Conservation (phyloP, 1,284 basidiomycete genomes). For the Thelephora terrestris region DNA sequence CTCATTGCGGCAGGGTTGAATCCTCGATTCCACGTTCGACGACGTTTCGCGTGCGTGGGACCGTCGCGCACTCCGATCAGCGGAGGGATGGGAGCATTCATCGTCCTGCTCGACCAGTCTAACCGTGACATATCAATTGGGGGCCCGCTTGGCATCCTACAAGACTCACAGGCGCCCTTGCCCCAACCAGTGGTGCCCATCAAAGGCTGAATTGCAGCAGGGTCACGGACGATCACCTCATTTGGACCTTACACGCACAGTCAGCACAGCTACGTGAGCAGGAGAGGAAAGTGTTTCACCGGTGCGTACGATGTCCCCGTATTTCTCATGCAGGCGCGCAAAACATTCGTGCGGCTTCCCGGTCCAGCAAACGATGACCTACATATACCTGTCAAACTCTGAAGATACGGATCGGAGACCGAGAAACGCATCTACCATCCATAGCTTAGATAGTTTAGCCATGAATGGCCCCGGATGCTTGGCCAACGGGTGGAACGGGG, state of each 20-base stretch:
- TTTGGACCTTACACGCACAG: slow-evolving; percentile 15
- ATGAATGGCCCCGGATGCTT: slow-evolving; percentile 20
- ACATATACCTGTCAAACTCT: not conserved
- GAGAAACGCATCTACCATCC: slow-evolving; percentile 8
- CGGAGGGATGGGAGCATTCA: not conserved
- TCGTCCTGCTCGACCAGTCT: not conserved
- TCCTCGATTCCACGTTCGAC: slow-evolving; percentile 9
- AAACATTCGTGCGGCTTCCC: slow-evolving; percentile 19
- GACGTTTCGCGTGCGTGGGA: slow-evolving; percentile 4
- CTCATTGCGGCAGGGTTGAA: slow-evolving; percentile 8
- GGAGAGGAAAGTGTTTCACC: slow-evolving; percentile 10
- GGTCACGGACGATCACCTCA: slow-evolving; percentile 17
- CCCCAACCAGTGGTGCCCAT: slow-evolving; percentile 12
- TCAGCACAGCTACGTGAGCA: not conserved
- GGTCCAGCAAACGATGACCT: slow-evolving; percentile 7
- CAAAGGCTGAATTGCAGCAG: slow-evolving; percentile 10
- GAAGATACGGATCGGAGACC: not conserved
- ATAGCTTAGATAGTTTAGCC: slow-evolving; percentile 16
- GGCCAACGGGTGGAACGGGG: slow-evolving; percentile 22
- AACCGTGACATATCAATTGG: not conserved
- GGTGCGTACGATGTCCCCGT: slow-evolving; percentile 23
- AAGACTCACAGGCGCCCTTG: slow-evolving; percentile 5
- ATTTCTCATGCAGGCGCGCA: slow-evolving; percentile 16
- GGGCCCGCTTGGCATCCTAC: not conserved
- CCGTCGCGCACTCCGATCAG: slow-evolving; percentile 6